Evolutionary conservation across 345 rosid genomes (phyloP).

Genomic region (Camelina hispida): DNA sequence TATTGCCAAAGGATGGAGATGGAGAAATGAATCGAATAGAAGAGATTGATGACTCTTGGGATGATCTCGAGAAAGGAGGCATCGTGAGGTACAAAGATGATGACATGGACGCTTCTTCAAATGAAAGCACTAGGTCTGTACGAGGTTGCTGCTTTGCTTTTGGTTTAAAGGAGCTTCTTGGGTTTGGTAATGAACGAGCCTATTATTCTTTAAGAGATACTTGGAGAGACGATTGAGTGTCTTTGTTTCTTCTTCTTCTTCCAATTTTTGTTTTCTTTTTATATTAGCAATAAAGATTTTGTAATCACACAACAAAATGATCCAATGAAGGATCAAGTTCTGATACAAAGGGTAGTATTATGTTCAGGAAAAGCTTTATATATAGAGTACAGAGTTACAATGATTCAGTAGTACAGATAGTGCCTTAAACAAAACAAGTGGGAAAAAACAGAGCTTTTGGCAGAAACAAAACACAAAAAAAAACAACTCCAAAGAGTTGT

Average conservation of each 20-base stretch:
- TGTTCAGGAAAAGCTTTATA: constrained; percentile 29
- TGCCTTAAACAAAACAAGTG: constrained; percentile 36
- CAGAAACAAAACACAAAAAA: constrained; percentile 20
- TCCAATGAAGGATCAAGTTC: constrained; percentile 24
- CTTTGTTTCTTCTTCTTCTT: background rate
- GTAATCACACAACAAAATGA: constrained; percentile 39
- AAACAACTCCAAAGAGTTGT: constrained; percentile 44
- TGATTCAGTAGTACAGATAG: constrained; percentile 28
- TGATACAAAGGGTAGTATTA: constrained; percentile 36
- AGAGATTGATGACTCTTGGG: constrained; percentile 37
- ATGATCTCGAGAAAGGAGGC: constrained; percentile 45
- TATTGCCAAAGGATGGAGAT: constrained; percentile 35
- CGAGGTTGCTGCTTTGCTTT: constrained; percentile 38
- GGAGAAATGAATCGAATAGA: constrained; percentile 21
- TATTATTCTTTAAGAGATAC: constrained; percentile 42
- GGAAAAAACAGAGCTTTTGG: constrained; percentile 44
- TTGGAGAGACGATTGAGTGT: constrained; percentile 40
- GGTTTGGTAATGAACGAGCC: constrained; percentile 30
- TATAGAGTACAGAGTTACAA: constrained; percentile 32
- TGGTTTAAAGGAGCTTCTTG: constrained; percentile 31
- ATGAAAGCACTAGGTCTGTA: constrained; percentile 20
- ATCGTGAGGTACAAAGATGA: constrained; percentile 26
- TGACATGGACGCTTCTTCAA: constrained; percentile 23
- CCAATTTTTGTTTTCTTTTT: background rate
- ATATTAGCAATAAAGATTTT: constrained; percentile 9